A percentile compares a stretch with the other conserved stretches of the same genome.
phyloP scores from a whole-genome alignment of 495 filamentous ascomycete species.

The Lasiosphaeria ovina region DNA sequence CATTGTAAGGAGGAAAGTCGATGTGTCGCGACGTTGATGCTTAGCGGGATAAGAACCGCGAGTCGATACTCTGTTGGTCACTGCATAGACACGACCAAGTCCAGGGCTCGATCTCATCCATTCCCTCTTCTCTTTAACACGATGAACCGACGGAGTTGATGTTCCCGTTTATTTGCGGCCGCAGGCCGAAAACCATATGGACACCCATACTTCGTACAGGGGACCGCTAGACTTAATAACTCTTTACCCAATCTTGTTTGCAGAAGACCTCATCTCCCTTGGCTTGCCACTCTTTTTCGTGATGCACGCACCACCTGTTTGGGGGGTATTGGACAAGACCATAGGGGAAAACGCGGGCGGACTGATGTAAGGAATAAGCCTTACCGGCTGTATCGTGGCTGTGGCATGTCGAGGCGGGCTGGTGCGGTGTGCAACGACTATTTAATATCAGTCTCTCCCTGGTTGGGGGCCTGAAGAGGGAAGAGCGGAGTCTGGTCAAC shows the following conservation, averaged over 20 bases:
- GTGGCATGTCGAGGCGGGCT: background rate
- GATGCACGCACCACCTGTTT: conserved; percentile 7
- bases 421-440: background rate
- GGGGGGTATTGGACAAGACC: background rate
- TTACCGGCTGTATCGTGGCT: background rate
- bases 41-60: conserved; percentile 4
- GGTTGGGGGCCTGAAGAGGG: too few relatives aligned
- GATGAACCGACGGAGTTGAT: conserved; percentile 20
- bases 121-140: conserved; percentile 19
- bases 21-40: conserved; percentile 10
- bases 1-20: conserved; percentile 26
- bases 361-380: background rate
- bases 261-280: background rate
- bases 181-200: conserved; percentile 18
- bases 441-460: too few relatives aligned
- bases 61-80: conserved; percentile 9
- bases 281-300: background rate
- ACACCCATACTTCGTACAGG: conserved; percentile 26
- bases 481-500: too few relatives aligned
- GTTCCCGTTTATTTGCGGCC: conserved; percentile 16
- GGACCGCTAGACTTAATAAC: conserved; percentile 38
- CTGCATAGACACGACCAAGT: background rate
- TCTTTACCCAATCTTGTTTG: conserved; percentile 25
- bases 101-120: background rate
- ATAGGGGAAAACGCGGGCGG: background rate